Evolutionary conservation across 441 rosid species (phyloP), one percentile per base, ranked within the genome.

Genomic region (Erodium chrysanthum): DNA sequence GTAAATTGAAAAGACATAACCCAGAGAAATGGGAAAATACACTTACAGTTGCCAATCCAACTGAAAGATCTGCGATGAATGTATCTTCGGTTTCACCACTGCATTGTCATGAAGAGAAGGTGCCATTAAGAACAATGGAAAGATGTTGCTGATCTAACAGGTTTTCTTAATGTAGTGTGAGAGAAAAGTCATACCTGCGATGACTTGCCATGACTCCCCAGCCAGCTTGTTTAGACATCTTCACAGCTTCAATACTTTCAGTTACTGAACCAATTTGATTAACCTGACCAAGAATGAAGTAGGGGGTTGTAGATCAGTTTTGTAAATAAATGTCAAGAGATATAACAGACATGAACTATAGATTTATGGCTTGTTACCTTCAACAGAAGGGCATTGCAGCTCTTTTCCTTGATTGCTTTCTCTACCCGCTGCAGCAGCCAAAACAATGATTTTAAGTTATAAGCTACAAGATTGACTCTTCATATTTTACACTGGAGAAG

Each of bases 121-220:
- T 48, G 18, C 2, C 54, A 48, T 48, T 48, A 2, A 48, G 54
- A 48, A 48, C 0, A 14, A 48, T 48, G 54, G 54, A 48, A 48
- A n/a, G 18, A 48, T 5, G 3, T 48, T 48, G 54, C 4, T 0
- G 18, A 6, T 14, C 54, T 2, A 48, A 15, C n/a, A 48, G 54
- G 35, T 31, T 31, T 31, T 25, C 29, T 25, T 31, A 4, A 31
- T 31, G 0, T 31, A 31, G 4, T 11, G 48, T 40, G 48, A 0
- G 1, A 40, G 48, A 44, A 9, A 44, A 3, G 35, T 12, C 44
- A 7, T 21, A 58, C 17, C 84, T 83, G 71, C 97, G 83, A 84
- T 95, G 99, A 75, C 99, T 95, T 62, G 99, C 86, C 99, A 95
- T 91, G 59, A 95, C 96, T 52, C 99, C 97, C 98, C 97, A 95